Conservation (phyloP, 2,329 filamentous ascomycete species). For the Colletotrichum musicola region DNA sequence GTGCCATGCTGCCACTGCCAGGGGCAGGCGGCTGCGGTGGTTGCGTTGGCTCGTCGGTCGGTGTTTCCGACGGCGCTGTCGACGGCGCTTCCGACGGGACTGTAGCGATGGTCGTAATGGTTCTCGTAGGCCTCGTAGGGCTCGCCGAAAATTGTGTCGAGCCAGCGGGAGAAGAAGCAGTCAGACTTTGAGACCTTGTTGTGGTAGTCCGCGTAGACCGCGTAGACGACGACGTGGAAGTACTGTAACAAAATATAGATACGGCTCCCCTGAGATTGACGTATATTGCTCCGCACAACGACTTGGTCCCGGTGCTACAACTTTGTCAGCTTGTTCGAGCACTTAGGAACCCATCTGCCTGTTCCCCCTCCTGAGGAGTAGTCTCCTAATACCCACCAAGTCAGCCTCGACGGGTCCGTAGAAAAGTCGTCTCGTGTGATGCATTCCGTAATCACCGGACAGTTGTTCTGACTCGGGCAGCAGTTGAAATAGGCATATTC, state of each 20-base stretch:
- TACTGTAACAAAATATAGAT: too few relatives aligned
- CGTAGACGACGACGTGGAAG: too few relatives aligned
- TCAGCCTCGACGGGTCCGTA: background rate
- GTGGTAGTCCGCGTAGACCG: too few relatives aligned
- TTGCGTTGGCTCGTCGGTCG: too few relatives aligned
- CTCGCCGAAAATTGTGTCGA: too few relatives aligned
- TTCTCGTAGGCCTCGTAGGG: too few relatives aligned
- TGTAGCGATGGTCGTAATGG: background rate
- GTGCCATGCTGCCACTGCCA: background rate
- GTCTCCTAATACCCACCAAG: background rate
- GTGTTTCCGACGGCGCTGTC: background rate
- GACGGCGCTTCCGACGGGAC: too few relatives aligned
- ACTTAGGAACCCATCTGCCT: background rate
- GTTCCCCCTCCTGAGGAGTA: background rate
- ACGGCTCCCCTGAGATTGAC: too few relatives aligned
- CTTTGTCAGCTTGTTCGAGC: background rate
- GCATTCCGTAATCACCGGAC: background rate
- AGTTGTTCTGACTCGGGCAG: background rate
- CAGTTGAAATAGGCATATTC: too few relatives aligned
- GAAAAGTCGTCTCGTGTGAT: background rate
- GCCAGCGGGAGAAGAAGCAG: too few relatives aligned
- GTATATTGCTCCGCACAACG: background rate
- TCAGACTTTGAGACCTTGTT: too few relatives aligned
- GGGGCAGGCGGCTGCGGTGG: background rate
- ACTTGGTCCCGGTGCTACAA: background rate